Evolutionary conservation across 805 yeast species (phyloP), one percentile per base, ranked within the genome.

Genomic region (Lachancea mirantina): DNA sequence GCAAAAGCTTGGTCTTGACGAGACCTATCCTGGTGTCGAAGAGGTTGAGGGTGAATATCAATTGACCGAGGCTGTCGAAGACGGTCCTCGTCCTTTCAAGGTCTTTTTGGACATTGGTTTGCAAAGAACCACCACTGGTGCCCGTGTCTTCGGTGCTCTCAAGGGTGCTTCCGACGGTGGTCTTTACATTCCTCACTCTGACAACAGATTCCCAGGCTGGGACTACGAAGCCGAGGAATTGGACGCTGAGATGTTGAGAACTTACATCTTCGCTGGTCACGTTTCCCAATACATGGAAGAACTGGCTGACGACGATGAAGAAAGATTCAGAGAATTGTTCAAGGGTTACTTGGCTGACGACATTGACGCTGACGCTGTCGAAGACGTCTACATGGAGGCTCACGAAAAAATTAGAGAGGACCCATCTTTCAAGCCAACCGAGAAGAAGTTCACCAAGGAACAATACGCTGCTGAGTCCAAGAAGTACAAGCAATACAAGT

Each of bases 91-190:
- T 70, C 98, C 98, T 67, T 92, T 92, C 95, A 92, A 92, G 82
- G 96, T 88, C 55, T 92, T 77, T 85, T 78, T 92, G 64, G 98
- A 92, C 68, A 88, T 92, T 63, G 98, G 98, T 84, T 76, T 92
- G 68, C 94, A 87, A 74, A 88, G 98, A 82, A 87, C 98, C 74
- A 92, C 98, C 74, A 88, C 97, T 62, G 98, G 98, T 85, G 96
- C 97, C 65, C 84, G 95, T 73, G 78, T 92, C 68, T 92, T 92
- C 62, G 98, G 97, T 84, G 96, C 92, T 64, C 76, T 92, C 64
- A 92, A 92, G 82, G 98, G 98, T 83, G 98, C 98, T 63, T 89
- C 97, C 49, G 98, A 92, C 68, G 98, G 98, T 84, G 98, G 98
- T 61, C 76, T 92, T 62, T 85, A 83, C 88, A 76, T 92, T 65